These are phyloP conservation scores for Dendrothele bispora DNA, from an alignment of 768 basidiomycete species.

Conservation along the genomic window DNA sequence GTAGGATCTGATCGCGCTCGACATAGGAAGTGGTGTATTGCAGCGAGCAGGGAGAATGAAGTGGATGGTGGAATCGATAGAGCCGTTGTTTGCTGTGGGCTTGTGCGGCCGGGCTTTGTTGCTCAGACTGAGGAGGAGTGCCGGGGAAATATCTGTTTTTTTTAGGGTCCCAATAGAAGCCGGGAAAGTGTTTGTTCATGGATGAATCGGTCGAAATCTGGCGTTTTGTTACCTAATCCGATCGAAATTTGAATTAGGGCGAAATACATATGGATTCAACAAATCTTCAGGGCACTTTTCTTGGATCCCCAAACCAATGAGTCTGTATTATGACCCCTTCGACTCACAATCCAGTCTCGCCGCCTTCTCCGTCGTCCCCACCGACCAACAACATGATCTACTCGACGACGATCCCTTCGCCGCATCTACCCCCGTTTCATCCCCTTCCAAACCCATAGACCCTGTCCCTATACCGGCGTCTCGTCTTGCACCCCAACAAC, in stretches of 20 bases:
- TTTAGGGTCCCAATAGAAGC: conserved; percentile 54
- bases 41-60: too few species aligned
- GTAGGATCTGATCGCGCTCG: too few species aligned
- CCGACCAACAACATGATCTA: conserved; percentile 31
- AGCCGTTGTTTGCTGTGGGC: too few species aligned
- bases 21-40: too few species aligned
- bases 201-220: too few species aligned
- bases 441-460: conserved; percentile 12
- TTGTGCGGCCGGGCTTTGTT: too few species aligned
- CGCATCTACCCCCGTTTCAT: conserved; percentile 25
- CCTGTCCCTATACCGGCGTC: conserved; percentile 12
- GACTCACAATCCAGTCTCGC: background rate
- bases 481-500: conserved; percentile 10
- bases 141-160: conserved; percentile 59
- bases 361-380: conserved; percentile 1
- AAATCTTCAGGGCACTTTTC: too few species aligned
- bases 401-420: conserved; percentile 79
- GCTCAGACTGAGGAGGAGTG: too few species aligned
- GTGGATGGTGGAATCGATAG: too few species aligned
- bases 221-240: too few species aligned
- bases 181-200: conserved; percentile 54
- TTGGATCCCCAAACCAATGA: too few species aligned
- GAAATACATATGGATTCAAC: too few species aligned
- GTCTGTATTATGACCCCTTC: conserved; percentile 4
- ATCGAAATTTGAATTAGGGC: background rate